Conservation (phyloP, 768 basidiomycete species). For the Termitomyces sp. region DNA sequence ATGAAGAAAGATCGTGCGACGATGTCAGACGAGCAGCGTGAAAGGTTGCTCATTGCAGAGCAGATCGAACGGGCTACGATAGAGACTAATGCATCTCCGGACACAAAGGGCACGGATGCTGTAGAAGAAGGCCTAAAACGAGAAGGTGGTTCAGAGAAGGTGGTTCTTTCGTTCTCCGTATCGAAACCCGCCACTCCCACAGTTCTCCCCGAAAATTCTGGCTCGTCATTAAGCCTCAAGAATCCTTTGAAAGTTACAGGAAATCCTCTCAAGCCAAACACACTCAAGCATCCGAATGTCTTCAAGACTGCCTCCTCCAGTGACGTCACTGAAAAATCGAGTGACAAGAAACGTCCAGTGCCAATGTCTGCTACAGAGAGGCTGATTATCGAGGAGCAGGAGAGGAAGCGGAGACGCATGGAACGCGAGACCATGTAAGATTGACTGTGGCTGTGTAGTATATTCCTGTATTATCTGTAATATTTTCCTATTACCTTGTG, state of each 20-base stretch:
- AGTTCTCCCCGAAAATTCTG: conserved; percentile 24
- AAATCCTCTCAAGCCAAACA: conserved; percentile 64
- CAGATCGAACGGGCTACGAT: conserved; percentile 86
- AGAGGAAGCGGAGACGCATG: conserved; percentile 78
- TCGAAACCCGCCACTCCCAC: conserved; percentile 35
- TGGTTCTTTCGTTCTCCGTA: conserved; percentile 65
- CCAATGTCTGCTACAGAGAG: conserved; percentile 80
- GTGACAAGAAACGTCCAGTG: conserved; percentile 57
- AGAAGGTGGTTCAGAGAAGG: conserved; percentile 66
- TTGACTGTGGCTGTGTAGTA: not conserved
- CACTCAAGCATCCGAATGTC: conserved; percentile 69
- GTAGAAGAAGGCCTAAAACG: conserved; percentile 62
- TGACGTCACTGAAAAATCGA: conserved; percentile 28
- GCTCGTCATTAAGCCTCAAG: conserved; percentile 42
- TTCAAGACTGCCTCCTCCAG: conserved; percentile 50
- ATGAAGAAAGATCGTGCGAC: conserved; percentile 90
- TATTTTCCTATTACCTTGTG: conserved; percentile 13
- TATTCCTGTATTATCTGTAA: conserved; percentile 11
- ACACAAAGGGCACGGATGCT: conserved; percentile 29
- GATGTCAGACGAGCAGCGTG: conserved; percentile 91
- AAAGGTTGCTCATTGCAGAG: conserved; percentile 82
- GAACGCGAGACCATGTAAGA: conserved; percentile 37
- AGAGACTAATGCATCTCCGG: conserved; percentile 31
- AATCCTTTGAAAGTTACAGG: conserved; percentile 53
- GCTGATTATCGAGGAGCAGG: conserved; percentile 86